A percentile compares a stretch with the other conserved stretches of the same genome.
Evolutionary conservation across 768 basidiomycete genomes (phyloP).

Genomic region (Saitozyma podzolica): DNA sequence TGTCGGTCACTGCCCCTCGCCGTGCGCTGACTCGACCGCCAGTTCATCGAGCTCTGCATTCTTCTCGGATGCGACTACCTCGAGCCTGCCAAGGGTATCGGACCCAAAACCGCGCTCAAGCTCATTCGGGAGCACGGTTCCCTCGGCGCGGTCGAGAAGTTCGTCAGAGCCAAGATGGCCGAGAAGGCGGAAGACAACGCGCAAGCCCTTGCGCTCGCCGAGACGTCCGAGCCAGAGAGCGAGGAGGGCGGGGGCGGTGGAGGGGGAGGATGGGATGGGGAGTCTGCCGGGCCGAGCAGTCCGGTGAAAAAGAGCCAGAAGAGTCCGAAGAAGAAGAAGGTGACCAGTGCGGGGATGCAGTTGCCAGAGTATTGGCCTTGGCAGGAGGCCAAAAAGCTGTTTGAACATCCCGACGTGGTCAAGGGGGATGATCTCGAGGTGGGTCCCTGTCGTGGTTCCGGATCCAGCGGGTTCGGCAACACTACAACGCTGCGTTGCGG

Average conservation of each 20-base stretch:
- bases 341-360: slow-evolving; percentile 67
- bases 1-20: too few relatives aligned
- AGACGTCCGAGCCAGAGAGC: slow-evolving; percentile 59
- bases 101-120: slow-evolving; percentile 93
- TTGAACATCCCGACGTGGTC: slow-evolving; percentile 83
- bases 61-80: slow-evolving; percentile 97
- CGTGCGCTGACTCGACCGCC: neutral
- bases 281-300: slow-evolving; percentile 45
- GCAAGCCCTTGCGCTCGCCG: slow-evolving; percentile 29
- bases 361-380: slow-evolving; percentile 96
- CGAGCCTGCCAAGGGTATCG: slow-evolving; percentile 96
- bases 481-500: too few relatives aligned
- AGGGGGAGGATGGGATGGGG: slow-evolving; percentile 58
- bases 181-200: slow-evolving; percentile 49
- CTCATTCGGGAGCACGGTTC: slow-evolving; percentile 78
- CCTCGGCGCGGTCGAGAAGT: slow-evolving; percentile 70
- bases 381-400: slow-evolving; percentile 89
- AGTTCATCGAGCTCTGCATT: slow-evolving; percentile 97
- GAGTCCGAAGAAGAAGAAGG: slow-evolving; percentile 61
- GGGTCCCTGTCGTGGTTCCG: slow-evolving; percentile 14
- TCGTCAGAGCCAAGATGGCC: slow-evolving; percentile 72
- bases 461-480: too few relatives aligned
- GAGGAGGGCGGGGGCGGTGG: slow-evolving; percentile 56
- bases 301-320: slow-evolving; percentile 53
- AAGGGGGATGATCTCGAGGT: slow-evolving; percentile 86